phyloP scores from a whole-genome alignment of 805 yeast genomes.

The Geotrichum ghanense region DNA sequence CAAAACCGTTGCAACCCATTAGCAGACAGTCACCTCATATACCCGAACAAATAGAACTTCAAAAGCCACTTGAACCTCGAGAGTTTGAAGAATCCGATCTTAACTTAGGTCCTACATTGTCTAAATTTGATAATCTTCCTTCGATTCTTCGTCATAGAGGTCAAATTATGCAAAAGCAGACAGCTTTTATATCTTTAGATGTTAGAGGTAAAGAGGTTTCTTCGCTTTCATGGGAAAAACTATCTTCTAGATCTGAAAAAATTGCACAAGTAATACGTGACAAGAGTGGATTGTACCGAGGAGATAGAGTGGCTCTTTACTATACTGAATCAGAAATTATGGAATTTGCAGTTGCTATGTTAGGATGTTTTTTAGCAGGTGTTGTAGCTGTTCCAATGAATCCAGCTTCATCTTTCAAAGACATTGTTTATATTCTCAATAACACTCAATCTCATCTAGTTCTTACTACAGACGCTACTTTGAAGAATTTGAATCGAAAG shows the following conservation, averaged over 20 bases:
- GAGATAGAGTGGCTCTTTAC: slow-evolving; percentile 74
- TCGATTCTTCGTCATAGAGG: slow-evolving; percentile 70
- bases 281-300: slow-evolving; percentile 59
- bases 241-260: slow-evolving; percentile 72
- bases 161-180: slow-evolving; percentile 49
- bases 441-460: slow-evolving; percentile 68
- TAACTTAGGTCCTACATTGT: slow-evolving; percentile 12
- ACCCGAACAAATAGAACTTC: no score
- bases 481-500: slow-evolving; percentile 60
- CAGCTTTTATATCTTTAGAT: slow-evolving; percentile 65
- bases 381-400: slow-evolving; percentile 91
- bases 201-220: slow-evolving; percentile 68
- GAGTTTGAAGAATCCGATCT: slow-evolving; percentile 26
- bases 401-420: slow-evolving; percentile 55
- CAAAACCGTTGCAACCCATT: background rate
- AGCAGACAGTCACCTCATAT: no score
- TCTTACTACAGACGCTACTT: slow-evolving; percentile 68
- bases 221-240: slow-evolving; percentile 80
- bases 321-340: slow-evolving; percentile 76
- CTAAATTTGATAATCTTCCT: slow-evolving; percentile 49
- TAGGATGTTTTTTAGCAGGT: slow-evolving; percentile 90
- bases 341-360: slow-evolving; percentile 74
- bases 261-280: slow-evolving; percentile 75
- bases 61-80: slow-evolving; percentile 55
- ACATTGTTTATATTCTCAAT: slow-evolving; percentile 59